Evolutionary conservation across 1,284 basidiomycete species (phyloP), one percentile per base, ranked within the genome.

Genomic region (Amylostereum areolatum): DNA sequence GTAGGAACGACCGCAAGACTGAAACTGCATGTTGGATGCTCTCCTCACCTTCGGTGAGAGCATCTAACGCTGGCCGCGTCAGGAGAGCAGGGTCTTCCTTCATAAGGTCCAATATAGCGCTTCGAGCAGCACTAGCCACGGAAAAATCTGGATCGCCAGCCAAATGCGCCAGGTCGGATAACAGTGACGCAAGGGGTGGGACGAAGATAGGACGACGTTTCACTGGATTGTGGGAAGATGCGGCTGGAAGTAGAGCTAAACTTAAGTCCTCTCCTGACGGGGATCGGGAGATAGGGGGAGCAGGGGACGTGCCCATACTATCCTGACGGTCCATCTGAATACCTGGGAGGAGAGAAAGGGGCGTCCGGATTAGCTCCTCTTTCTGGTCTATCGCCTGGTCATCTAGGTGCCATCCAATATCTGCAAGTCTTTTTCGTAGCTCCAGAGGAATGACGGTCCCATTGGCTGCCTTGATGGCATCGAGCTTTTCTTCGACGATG

Each of bases 321-420:
- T 75, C 75, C 45, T 80, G 55, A 7, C 68, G 71, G 54, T 81
- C 80, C 5, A 84, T 56, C 50, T 82, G 77, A 35, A 70, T 64
- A 2, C 67, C 70, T 0, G 85, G 80, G 2, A 87, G 64, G 11
- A 85, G 67, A 7, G 82, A 78, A 57, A 87, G 74, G 1, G 85
- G 84, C 2, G 78, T 83, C 56, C 70, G 71, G 46, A 80, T 70
- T 72, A 79, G 75, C 57, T 81, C 75, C 28, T 72, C 68, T 52
- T 76, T 73, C 45, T 77, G 75, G 57, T 86, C 80, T 11, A 73
- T 66, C 10, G 73, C 64, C 7, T 68, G 66, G 46, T 79, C 73
- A 33, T 84, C 80, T 43, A 83, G 73, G 3, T 71, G 74, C 83
- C 84, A 89, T 10, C 85, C 85, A 49, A 89, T 81, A 52, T 89